Evolutionary conservation across 495 filamentous ascomycete species (phyloP), one percentile per base, ranked within the genome.

Genomic region (Neurospora cerealis): DNA sequence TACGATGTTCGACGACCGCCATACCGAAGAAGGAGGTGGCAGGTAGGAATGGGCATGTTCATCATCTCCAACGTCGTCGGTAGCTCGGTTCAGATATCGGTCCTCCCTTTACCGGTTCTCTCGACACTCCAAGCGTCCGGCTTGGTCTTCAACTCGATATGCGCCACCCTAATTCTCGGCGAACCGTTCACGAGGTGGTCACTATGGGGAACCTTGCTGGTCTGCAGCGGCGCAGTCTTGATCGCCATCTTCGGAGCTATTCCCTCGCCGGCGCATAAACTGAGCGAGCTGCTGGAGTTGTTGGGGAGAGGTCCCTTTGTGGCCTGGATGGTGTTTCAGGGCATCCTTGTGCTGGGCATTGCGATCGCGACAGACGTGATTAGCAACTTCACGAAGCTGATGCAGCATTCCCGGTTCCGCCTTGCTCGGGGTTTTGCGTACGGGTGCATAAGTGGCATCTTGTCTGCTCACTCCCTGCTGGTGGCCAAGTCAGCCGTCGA

Each of bases 31-130:
- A 88, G 96, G 80, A 88, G 94, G 87, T 99, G 96, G 96, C 96
- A 99, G 91, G 83, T 98, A 73, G 96, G 96, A 71, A 98, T 99
- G 93, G 87, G 90, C 76, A 97, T 99, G 90, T 99, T 98, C 85
- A 89, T 99, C 74, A 84, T 97, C 70, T 90, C 95, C 75, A 99
- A 99, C 77, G 87, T 99, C 72, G 86, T 98, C 71, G 96, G 96
- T 32, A 97, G 94, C 81, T 94, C 93, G 5, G 96, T 99, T 74
- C 96, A 99, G 80, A 98, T 99, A 79, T 98, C 96, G 7, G 98
- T 94, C 6, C 87, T 99, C 66, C 96, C 96, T 3, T 86, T 99
- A 21, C 96, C 97, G 5, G 94, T 99, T 15, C 87, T 99, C 24
- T 98, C 95, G 39, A 97, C 96, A 0, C 86, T 99, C 28, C 96